Conservation (phyloP, 257 asterid genomes). For the Penstemon davidsonii region DNA sequence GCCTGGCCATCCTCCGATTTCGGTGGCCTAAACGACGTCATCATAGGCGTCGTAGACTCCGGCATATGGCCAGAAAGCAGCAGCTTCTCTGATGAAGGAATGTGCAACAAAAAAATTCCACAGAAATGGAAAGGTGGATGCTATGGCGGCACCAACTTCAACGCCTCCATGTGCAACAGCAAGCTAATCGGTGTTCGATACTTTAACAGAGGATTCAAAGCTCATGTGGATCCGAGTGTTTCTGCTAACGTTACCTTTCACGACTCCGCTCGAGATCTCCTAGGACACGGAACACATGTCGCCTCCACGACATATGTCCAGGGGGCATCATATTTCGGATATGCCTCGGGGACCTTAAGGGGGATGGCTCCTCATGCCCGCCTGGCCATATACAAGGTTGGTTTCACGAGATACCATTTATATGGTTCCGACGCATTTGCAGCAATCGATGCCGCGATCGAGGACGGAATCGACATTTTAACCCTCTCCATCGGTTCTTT, state of each 20-base stretch:
- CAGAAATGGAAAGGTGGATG: conserved; percentile 49
- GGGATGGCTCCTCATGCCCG: too few species aligned
- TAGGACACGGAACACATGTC: too few species aligned
- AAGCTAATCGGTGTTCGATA: conserved; percentile 48
- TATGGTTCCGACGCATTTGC: too few species aligned
- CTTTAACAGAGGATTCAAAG: conserved; percentile 42
- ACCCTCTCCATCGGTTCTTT: too few species aligned
- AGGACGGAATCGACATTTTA: too few species aligned
- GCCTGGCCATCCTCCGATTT: conserved; percentile 49
- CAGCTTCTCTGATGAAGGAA: conserved; percentile 44
- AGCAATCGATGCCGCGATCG: too few species aligned
- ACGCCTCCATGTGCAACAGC: conserved; percentile 43
- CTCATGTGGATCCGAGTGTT: conserved; percentile 47
- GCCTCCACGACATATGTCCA: too few species aligned
- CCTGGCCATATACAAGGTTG: too few species aligned
- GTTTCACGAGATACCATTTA: too few species aligned
- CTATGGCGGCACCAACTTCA: conserved; percentile 41
- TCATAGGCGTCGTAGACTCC: conserved; percentile 44
- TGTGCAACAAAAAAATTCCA: conserved; percentile 32
- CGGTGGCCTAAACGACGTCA: conserved; percentile 37
- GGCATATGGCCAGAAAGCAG: conserved; percentile 61
- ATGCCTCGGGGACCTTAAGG: too few species aligned
- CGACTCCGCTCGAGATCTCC: too few species aligned
- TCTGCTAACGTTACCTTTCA: conserved; percentile 31
- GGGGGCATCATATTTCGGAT: too few species aligned